Evolutionary conservation across 2,329 filamentous ascomycete species (phyloP).

Genomic region (Elsinoe australis): DNA sequence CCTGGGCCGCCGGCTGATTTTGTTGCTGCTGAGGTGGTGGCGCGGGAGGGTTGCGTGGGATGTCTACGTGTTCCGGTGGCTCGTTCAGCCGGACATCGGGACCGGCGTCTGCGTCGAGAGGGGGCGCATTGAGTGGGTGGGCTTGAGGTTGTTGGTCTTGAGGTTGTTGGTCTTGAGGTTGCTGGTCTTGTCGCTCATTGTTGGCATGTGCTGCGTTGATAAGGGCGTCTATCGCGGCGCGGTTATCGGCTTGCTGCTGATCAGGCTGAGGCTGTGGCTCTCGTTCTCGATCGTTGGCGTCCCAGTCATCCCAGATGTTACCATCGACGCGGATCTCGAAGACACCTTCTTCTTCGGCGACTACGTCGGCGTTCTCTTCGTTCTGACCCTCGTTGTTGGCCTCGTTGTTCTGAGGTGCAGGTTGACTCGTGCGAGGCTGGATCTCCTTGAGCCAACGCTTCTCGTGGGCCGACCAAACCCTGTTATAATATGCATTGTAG

Average conservation of each 20-base stretch:
- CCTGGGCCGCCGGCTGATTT: conserved; percentile 19
- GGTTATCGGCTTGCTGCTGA: conserved; percentile 20
- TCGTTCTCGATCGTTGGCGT: conserved; percentile 35
- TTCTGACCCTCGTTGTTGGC: conserved; percentile 28
- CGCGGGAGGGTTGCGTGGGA: conserved; percentile 15
- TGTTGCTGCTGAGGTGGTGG: conserved; percentile 19
- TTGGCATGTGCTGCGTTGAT: background rate
- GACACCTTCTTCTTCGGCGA: conserved; percentile 26
- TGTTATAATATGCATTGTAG: conserved; percentile 57
- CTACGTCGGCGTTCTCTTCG: conserved; percentile 19
- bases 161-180: background rate
- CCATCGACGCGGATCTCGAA: conserved; percentile 32
- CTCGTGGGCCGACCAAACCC: conserved; percentile 50
- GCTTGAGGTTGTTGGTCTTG: conserved; percentile 13
- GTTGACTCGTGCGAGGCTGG: conserved; percentile 38
- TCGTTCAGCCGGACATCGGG: conserved; percentile 22
- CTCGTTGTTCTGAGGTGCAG: conserved; percentile 24
- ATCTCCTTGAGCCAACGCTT: conserved; percentile 56
- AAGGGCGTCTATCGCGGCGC: conserved; percentile 11
- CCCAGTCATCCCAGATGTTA: conserved; percentile 38
- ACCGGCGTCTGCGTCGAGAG: conserved; percentile 23
- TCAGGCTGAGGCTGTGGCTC: conserved; percentile 27
- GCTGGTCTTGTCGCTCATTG: background rate
- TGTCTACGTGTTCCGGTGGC: conserved; percentile 17
- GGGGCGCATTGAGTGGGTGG: conserved; percentile 31